Base-by-base conservation (phyloP, 306 rosid genomes). In the Acacia confusa region DNA sequence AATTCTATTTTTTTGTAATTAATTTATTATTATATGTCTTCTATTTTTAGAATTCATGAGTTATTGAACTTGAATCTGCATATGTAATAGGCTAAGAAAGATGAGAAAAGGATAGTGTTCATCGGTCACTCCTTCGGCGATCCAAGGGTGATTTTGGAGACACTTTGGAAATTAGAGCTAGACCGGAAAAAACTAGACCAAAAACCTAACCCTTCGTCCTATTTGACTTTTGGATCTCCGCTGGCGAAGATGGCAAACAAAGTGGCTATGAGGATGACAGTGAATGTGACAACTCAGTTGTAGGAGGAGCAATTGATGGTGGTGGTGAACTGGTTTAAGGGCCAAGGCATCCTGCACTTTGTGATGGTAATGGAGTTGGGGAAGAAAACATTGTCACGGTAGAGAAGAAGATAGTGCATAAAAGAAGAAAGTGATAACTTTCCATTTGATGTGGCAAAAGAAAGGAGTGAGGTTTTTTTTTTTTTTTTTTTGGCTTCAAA, bases 201-300 rank as follows among this genome's bases (percentile, higher is more conserved):
- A 2, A 3, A 20, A n/a, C 4, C 61, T 4, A 55, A 55, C 24
- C 78, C 76, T 8, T 82, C 88, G 0, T 2, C 65, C 8, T 92
- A 97, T 77, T 69, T 93, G 15, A 91, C 99, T 53, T 93, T 95
- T 24, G 97, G 97, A 6, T 89, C 97, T 66, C 97, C 99, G 19
- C 89, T 93, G 1, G 32, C 2, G 32, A 3, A 30, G 32, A 30
- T 30, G 32, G 32, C 2, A 1, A 3, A 30, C 32, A 30, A 3
- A 30, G 32, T 30, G 2, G 32, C 32, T 1, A 30, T 30, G 32
- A 30, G 32, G 2, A 30, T 30, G 32, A 3, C 32, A 30, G 32
- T 30, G 32, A 30, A 30, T 2, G 32, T 30, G 32, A 3, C 32
- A 30, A 30, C 32, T 30, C 2, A 30, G 32, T 30, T 30, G 2